phyloP scores from a whole-genome alignment of 805 yeast genomes.

The Candida vartiovaarae region DNA sequence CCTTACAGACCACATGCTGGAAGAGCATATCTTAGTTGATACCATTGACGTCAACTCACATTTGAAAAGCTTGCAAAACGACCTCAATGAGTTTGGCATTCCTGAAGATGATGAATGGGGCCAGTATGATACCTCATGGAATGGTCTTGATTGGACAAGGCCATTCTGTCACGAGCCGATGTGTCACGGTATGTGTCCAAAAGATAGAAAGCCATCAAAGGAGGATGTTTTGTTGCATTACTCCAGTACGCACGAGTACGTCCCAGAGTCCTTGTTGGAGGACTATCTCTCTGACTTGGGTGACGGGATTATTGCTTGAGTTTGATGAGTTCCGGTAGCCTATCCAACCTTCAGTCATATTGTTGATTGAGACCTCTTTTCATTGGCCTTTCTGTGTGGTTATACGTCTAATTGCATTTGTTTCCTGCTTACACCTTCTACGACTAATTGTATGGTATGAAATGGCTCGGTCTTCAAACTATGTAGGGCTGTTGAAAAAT shows the following conservation, averaged over 20 bases:
- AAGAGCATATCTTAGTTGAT: neutral
- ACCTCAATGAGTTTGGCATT: neutral
- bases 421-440: too few species aligned
- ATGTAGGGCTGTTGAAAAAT: too few species aligned
- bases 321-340: neutral
- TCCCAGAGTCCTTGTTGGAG: neutral
- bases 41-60: neutral
- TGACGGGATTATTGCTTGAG: neutral
- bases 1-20: constrained; percentile 1
- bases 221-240: neutral
- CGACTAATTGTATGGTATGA: too few species aligned
- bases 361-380: neutral
- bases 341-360: neutral
- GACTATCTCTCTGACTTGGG: neutral
- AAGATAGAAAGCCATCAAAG: neutral
- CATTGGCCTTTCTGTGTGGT: too few species aligned
- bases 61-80: neutral
- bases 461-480: too few species aligned
- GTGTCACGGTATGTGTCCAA: neutral
- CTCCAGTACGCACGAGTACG: neutral
- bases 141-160: neutral
- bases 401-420: too few species aligned
- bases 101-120: neutral
- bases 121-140: neutral
- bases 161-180: neutral